Evolutionary conservation across 1,284 basidiomycete species (phyloP).

Genomic region (Leccinum laetum): DNA sequence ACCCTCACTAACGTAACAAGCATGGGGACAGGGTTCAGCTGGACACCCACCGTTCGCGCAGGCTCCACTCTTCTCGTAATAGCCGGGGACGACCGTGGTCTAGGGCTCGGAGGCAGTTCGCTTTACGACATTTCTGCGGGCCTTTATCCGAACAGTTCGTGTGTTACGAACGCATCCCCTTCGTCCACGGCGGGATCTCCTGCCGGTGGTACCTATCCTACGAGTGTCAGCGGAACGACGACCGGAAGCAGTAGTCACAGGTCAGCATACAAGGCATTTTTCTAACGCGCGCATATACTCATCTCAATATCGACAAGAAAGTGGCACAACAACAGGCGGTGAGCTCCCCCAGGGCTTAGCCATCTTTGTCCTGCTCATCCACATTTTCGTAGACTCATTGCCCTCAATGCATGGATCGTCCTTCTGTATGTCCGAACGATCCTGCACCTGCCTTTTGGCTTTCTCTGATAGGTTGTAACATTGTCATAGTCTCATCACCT

Average conservation of each 20-base stretch:
- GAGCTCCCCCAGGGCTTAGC: neutral
- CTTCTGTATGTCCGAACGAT: neutral
- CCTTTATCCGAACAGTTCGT: constrained; percentile 45
- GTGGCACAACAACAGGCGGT: neutral
- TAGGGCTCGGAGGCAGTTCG: constrained; percentile 66
- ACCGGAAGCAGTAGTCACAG: constrained; percentile 18
- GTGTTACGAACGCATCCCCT: constrained; percentile 59
- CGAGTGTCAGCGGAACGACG: constrained; percentile 39
- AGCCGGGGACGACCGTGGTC: constrained; percentile 64
- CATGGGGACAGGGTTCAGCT: constrained; percentile 65
- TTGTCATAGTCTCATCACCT: neutral
- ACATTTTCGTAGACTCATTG: neutral
- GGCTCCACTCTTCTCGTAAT: constrained; percentile 67
- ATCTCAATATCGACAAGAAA: constrained; percentile 48
- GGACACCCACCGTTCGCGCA: constrained; percentile 60
- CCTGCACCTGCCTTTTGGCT: neutral
- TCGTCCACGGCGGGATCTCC: constrained; percentile 74
- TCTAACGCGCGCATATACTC: neutral
- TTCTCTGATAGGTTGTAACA: neutral
- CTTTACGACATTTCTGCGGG: constrained; percentile 53
- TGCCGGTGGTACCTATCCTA: constrained; percentile 73
- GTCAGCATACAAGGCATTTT: constrained; percentile 22
- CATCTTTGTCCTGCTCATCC: neutral
- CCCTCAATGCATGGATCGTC: neutral
- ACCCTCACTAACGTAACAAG: constrained; percentile 34